Conservation (phyloP, 371 early-diverging fungal genomes). For the Syncephalastrum sp. region DNA sequence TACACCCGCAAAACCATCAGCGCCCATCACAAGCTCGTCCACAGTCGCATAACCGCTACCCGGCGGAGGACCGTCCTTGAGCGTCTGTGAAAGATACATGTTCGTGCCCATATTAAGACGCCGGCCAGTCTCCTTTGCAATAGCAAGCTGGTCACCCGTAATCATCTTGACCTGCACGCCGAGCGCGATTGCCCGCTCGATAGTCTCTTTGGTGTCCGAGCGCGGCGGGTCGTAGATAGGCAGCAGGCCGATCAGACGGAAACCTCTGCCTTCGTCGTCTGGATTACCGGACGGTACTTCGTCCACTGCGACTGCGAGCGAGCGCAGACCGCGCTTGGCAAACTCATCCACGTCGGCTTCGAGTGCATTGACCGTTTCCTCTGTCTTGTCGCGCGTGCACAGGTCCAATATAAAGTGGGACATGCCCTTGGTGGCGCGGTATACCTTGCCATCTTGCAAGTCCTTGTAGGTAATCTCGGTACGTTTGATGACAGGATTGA, state of each 20-base stretch:
- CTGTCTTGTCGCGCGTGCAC: conserved; percentile 65
- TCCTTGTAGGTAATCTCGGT: conserved; percentile 75
- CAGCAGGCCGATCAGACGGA: conserved; percentile 64
- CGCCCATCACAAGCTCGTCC: conserved; percentile 76
- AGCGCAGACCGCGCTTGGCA: conserved; percentile 82
- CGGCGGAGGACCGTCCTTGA: conserved; percentile 69
- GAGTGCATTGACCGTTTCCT: conserved; percentile 51
- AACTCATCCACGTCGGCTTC: conserved; percentile 73
- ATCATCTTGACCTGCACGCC: conserved; percentile 95
- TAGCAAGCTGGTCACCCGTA: conserved; percentile 92
- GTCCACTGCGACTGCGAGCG: conserved; percentile 76
- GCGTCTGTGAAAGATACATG: conserved; percentile 73
- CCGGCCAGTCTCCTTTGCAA: conserved; percentile 85
- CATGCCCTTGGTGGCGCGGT: conserved; percentile 75
- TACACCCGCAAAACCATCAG: conserved; percentile 89
- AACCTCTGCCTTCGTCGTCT: conserved; percentile 49
- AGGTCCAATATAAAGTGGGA: conserved; percentile 71
- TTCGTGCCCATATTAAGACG: conserved; percentile 71
- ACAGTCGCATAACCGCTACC: conserved; percentile 71
- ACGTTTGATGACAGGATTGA: conserved; percentile 88
- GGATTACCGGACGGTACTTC: conserved; percentile 48
- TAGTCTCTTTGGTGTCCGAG: conserved; percentile 78
- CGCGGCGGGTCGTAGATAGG: conserved; percentile 90
- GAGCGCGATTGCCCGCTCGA: conserved; percentile 78
- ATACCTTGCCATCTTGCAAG: conserved; percentile 56